Percentiles rank a stretch among this genome's conserved stretches.
Conservation (phyloP, 495 filamentous ascomycete genomes). For the Hypoxylon lienhwacheense region DNA sequence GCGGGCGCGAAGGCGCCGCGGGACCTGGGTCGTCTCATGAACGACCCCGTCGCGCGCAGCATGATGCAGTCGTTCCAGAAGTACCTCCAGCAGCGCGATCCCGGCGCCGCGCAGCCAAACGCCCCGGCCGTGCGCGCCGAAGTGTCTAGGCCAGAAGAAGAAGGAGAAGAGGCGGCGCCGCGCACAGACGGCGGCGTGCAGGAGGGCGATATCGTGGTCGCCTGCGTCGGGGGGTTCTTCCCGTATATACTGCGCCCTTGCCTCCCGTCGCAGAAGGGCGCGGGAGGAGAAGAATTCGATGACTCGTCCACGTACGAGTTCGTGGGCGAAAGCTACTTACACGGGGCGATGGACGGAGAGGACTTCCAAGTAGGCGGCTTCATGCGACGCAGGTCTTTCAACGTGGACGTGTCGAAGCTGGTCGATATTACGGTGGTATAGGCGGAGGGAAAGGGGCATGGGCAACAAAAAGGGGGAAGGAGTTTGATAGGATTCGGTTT, state of each 20-base stretch:
- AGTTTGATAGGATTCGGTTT: no score
- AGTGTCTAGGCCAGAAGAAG: not conserved
- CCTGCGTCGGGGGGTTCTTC: constrained; percentile 30
- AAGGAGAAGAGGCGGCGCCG: not conserved
- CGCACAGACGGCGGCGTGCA: constrained; percentile 11
- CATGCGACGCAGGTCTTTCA: constrained; percentile 1
- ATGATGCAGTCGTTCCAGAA: constrained; percentile 21
- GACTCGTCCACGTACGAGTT: constrained; percentile 27
- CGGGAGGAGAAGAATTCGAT: not conserved
- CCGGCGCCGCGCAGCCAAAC: not conserved
- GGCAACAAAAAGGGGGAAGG: not conserved
- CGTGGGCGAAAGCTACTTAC: constrained; percentile 30
- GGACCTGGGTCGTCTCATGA: constrained; percentile 9
- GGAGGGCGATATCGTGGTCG: constrained; percentile 32
- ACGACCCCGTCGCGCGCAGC: not conserved
- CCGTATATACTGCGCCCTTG: constrained; percentile 31
- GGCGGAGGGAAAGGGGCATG: no score
- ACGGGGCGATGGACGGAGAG: constrained; percentile 33
- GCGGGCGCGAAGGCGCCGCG: not conserved
- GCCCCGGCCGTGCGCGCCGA: constrained; percentile 17
- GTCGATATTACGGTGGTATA: constrained; percentile 26
- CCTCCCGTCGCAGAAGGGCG: not conserved
- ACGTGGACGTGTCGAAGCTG: constrained; percentile 21
- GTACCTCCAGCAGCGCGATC: constrained; percentile 9
- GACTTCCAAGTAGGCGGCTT: constrained; percentile 9